Conservation (phyloP, 2,329 filamentous ascomycete species). For the Hypoxylon sp. region DNA sequence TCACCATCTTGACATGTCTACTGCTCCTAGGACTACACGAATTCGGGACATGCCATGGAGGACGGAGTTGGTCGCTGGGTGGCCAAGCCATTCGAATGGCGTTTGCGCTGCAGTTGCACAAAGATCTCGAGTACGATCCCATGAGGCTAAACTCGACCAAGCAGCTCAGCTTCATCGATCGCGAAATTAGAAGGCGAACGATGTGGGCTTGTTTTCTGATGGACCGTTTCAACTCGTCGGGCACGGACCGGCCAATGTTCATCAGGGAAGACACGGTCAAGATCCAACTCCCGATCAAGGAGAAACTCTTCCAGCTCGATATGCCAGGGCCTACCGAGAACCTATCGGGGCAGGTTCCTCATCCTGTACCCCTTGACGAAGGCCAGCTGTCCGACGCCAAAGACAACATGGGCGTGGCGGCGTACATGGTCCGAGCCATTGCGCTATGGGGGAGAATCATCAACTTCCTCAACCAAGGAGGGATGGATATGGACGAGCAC, state of each 20-base stretch:
- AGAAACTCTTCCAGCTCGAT: constrained; percentile 88
- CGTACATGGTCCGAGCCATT: constrained; percentile 86
- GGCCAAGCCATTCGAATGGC: constrained; percentile 97
- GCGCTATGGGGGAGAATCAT: constrained; percentile 90
- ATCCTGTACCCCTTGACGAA: constrained; percentile 68
- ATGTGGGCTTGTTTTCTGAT: constrained; percentile 99
- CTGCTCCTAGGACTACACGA: constrained; percentile 90
- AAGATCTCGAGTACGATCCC: constrained; percentile 85
- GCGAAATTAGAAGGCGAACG: constrained; percentile 88
- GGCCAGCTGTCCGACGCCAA: constrained; percentile 70
- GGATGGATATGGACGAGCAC: constrained; percentile 77
- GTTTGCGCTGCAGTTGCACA: constrained; percentile 91
- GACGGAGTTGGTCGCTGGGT: constrained; percentile 93
- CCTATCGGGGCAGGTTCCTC: constrained; percentile 73
- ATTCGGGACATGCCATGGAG: constrained; percentile 96
- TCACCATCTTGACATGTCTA: constrained; percentile 92
- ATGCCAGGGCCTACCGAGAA: constrained; percentile 88
- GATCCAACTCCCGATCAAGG: constrained; percentile 89
- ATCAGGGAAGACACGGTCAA: constrained; percentile 88
- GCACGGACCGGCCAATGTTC: constrained; percentile 90
- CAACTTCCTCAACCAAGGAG: constrained; percentile 88
- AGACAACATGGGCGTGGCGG: constrained; percentile 92
- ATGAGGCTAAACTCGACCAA: constrained; percentile 66
- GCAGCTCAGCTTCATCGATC: constrained; percentile 86
- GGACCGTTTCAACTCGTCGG: constrained; percentile 97